phyloP scores from a whole-genome alignment of 768 basidiomycete genomes.

The Leucosporidium yakuticum region DNA sequence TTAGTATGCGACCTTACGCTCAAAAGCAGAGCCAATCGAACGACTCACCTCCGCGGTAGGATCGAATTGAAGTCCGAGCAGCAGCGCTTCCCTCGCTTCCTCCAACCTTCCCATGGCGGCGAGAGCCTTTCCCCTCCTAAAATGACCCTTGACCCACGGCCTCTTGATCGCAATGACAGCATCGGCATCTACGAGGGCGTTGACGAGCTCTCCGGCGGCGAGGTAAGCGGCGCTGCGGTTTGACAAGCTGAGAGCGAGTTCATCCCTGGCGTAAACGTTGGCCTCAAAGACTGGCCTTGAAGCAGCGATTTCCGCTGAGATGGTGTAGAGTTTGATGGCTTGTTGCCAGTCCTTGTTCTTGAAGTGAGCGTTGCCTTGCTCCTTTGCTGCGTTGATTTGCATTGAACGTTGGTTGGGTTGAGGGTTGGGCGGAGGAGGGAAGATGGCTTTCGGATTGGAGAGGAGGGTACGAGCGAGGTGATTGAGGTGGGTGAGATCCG shows the following conservation, averaged over 20 bases:
- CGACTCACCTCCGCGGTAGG: slow-evolving; percentile 55
- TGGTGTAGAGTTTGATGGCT: slow-evolving; percentile 72
- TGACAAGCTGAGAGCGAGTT: slow-evolving; percentile 79
- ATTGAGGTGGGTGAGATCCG: slow-evolving; percentile 70
- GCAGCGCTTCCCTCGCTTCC: slow-evolving; percentile 75
- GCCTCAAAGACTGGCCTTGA: slow-evolving; percentile 86
- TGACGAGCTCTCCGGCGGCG: slow-evolving; percentile 66
- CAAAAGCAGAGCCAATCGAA: background rate
- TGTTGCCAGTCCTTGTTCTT: slow-evolving; percentile 63
- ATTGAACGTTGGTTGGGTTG: slow-evolving; percentile 37
- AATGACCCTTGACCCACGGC: slow-evolving; percentile 93
- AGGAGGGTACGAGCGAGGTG: slow-evolving; percentile 62
- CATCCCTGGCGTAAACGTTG: slow-evolving; percentile 75
- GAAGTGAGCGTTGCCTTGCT: slow-evolving; percentile 92
- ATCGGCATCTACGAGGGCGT: slow-evolving; percentile 82
- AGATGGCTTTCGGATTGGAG: slow-evolving; percentile 29
- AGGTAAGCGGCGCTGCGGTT: slow-evolving; percentile 86
- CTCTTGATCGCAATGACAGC: slow-evolving; percentile 75
- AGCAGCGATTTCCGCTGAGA: slow-evolving; percentile 67
- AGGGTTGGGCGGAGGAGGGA: slow-evolving; percentile 37
- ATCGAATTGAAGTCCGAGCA: slow-evolving; percentile 79
- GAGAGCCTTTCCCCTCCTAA: slow-evolving; percentile 85
- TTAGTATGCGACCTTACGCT: background rate
- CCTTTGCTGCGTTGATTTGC: slow-evolving; percentile 67
- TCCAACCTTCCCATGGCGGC: slow-evolving; percentile 60